A percentile compares a stretch with the other conserved stretches of the same genome.
phyloP scores from a whole-genome alignment of 768 basidiomycete genomes.

The Tricholoma saponaceum region DNA sequence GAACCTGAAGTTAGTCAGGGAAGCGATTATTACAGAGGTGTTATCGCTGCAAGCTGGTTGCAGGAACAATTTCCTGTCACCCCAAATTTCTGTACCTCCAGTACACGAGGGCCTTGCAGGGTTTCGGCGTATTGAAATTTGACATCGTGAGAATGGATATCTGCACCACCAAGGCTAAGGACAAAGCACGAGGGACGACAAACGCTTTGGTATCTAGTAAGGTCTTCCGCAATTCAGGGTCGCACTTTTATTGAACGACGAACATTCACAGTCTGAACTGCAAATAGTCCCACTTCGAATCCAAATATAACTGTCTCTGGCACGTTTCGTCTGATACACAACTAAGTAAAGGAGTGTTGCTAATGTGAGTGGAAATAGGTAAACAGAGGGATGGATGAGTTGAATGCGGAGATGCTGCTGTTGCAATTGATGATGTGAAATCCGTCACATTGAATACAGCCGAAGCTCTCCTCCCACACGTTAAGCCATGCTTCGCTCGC shows the following conservation, averaged over 20 bases:
- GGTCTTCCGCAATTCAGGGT: neutral
- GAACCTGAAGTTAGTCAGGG: neutral
- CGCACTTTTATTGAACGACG: neutral
- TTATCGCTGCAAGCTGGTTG: neutral
- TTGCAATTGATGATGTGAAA: neutral
- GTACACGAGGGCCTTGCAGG: neutral
- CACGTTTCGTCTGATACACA: neutral
- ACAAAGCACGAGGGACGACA: neutral
- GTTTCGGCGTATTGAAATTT: neutral
- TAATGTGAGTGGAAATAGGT: neutral
- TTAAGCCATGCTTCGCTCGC: slow-evolving; percentile 67
- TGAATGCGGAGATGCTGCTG: neutral
- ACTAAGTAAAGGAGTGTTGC: neutral
- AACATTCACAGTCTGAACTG: neutral
- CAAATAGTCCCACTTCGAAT: neutral
- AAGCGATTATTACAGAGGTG: neutral
- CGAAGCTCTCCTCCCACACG: slow-evolving; percentile 51
- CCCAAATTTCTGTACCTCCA: neutral
- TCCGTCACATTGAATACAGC: slow-evolving; percentile 2
- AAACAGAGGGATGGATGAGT: neutral
- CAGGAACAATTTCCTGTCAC: neutral
- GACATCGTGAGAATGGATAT: neutral
- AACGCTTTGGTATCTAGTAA: neutral
- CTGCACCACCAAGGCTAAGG: neutral
- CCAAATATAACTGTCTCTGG: neutral